Evolutionary conservation across 306 rosid species (phyloP), one percentile per base, ranked within the genome.

Genomic region (Malus sieversii): DNA sequence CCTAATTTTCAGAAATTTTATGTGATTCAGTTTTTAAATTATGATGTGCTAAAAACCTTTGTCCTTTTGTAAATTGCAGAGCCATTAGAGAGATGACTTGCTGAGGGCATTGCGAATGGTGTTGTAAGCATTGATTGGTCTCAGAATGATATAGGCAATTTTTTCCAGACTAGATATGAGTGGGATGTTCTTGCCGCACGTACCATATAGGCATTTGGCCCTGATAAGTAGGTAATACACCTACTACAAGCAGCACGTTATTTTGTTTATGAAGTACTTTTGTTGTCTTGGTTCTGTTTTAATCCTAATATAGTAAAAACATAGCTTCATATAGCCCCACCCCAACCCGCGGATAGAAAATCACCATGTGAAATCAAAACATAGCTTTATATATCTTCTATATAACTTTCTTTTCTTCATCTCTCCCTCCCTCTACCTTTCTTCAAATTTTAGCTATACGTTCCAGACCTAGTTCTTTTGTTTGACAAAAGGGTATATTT

Each of bases 131-230:
- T 92, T 78, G 98, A 92, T 85, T 95, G 99, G 98, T 88, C 89
- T 40, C 74, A 89, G 65, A 95, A 92, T 79, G 91, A 89, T 82
- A 87, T 95, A 9, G 99, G 99, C 72, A 96, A 95, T 76, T 92
- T 95, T 86, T 95, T 92, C 83, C 97, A 92, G 87, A 89, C 97
- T 33, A 88, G 83, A 77, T 92, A 95, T 79, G 98, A 90, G 57
- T 92, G 97, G 99, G 99, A 95, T 84, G 92, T 95, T 66, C 98
- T 95, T 70, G 99, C 98, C 79, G 96, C 98, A 15, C 83, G 96
- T 58, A 90, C 98, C 71, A 95, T 95, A 75, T 95, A 96, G 99
- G 97, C 99, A 74, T 95, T 95, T 87, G 85, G 99, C 81, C 99
- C 99, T 75, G 97, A 95, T 80, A 92, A 92, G 86, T 97, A 90